Evolutionary conservation across 2,329 filamentous ascomycete species (phyloP), one percentile per base, ranked within the genome.

Genomic region (Stylonectria norvegica): DNA sequence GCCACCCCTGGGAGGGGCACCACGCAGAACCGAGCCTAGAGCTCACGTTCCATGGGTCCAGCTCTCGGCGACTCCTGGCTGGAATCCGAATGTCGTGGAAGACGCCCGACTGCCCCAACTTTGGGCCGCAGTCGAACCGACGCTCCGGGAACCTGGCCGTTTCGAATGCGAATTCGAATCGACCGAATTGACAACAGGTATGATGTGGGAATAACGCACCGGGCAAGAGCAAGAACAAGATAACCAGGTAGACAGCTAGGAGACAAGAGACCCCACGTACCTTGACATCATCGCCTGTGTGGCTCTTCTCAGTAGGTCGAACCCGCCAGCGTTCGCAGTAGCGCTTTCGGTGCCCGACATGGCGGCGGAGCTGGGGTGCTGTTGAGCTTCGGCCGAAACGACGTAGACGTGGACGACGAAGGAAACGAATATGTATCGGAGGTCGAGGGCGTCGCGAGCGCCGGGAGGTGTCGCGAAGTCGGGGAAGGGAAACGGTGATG

Each of bases 211-310:
- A 15, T 27, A 31, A 36, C 25, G 19, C 20, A 17, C n/a, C 20
- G 41, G 27, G 32, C n/a, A 38, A 31, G 16, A 37, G 16, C 9
- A 35, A 20, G 23, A 34, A 15, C 17, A 22, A 32, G 23, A 34
- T 25, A 34, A 15, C 17, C 19, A 32, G 23, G 30, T 25, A 15
- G 29, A 25, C 50, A 55, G 19, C 48, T 47, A 47, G 34, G 28
- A 47, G 50, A 53, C 49, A 37, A 47, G 37, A 45, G 54, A 48
- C 36, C 42, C 72, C 75, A 72, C 76, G 61, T 72, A 79, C 76
- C 68, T 80, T 65, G 76, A 79, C 74, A 81, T 78, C 72, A 81
- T 75, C 52, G 73, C 73, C 56, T 80, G 76, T n/a, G 78, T 81
- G 47, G 78, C 78, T 60, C 76, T 70, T 57, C 74, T 69, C 49